These are phyloP conservation scores for Oligophagozyma castellii DNA, from an alignment of 1,139 yeast genomes.

Conservation along the genomic window DNA sequence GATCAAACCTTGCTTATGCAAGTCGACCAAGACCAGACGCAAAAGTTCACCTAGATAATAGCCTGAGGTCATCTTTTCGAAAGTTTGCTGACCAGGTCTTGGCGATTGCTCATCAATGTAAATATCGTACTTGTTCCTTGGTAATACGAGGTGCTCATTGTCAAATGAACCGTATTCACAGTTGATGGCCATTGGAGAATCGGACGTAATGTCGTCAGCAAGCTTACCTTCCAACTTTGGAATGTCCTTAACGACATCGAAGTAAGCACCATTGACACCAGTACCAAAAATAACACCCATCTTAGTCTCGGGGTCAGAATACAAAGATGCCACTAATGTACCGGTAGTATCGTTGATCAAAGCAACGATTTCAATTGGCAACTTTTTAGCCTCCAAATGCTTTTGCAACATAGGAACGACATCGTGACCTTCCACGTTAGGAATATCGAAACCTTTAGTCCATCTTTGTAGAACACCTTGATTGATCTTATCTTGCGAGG, in stretches of 20 bases:
- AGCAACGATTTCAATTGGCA: constrained; percentile 82
- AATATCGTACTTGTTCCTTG: constrained; percentile 81
- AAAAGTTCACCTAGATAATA: constrained; percentile 88
- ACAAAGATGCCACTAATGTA: constrained; percentile 89
- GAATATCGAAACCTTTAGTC: constrained; percentile 97
- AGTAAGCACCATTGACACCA: constrained; percentile 96
- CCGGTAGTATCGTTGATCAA: constrained; percentile 96
- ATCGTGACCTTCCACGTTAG: constrained; percentile 86
- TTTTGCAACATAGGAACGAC: constrained; percentile 83
- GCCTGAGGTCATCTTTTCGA: constrained; percentile 97
- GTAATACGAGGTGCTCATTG: constrained; percentile 70
- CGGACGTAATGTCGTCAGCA: constrained; percentile 45
- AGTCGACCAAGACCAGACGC: constrained; percentile 67
- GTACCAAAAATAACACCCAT: constrained; percentile 97
- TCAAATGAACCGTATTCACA: constrained; percentile 98
- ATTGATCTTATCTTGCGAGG: constrained; percentile 71
- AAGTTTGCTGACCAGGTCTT: constrained; percentile 91
- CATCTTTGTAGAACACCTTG: constrained; percentile 84
- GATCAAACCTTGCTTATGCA: constrained; percentile 47
- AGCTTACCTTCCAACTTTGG: constrained; percentile 72
- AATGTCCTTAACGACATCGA: constrained; percentile 58
- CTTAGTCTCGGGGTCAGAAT: constrained; percentile 75
- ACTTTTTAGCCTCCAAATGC: constrained; percentile 47
- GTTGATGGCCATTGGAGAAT: constrained; percentile 85
- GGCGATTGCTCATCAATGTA: constrained; percentile 77